Conservation (phyloP, 495 filamentous ascomycete genomes). For the Hypoxylon trugodes region DNA sequence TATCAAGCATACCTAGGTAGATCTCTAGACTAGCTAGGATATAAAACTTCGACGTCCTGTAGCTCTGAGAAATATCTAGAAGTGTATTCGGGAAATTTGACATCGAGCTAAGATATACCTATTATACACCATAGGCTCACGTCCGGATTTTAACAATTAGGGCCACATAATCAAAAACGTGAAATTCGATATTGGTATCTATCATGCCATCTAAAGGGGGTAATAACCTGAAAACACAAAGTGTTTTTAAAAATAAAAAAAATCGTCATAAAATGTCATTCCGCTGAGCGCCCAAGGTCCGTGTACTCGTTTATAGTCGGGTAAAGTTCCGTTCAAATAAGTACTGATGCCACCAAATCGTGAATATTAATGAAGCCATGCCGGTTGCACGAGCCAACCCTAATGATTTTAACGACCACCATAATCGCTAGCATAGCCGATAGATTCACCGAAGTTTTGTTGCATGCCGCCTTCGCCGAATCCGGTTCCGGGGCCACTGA, state of each 20-base stretch:
- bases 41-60: too few species aligned
- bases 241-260: constrained; percentile 15
- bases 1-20: background rate
- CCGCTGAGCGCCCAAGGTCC: constrained; percentile 19
- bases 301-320: constrained; percentile 13
- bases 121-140: background rate
- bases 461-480: constrained; percentile 59
- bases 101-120: background rate
- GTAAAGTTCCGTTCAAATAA: constrained; percentile 8
- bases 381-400: background rate
- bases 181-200: constrained; percentile 46
- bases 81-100: too few species aligned
- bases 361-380: background rate
- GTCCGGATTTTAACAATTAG: background rate
- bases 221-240: constrained; percentile 15
- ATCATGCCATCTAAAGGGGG: constrained; percentile 42
- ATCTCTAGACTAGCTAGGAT: too few species aligned
- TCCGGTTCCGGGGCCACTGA: constrained; percentile 61
- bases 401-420: constrained; percentile 49
- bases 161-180: background rate
- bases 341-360: constrained; percentile 5
- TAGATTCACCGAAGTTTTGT: constrained; percentile 57
- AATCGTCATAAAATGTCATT: constrained; percentile 24
- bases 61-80: too few species aligned
- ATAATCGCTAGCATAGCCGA: constrained; percentile 63